Conservation (phyloP, 1,284 basidiomycete genomes). For the Rhodotorula sp. region DNA sequence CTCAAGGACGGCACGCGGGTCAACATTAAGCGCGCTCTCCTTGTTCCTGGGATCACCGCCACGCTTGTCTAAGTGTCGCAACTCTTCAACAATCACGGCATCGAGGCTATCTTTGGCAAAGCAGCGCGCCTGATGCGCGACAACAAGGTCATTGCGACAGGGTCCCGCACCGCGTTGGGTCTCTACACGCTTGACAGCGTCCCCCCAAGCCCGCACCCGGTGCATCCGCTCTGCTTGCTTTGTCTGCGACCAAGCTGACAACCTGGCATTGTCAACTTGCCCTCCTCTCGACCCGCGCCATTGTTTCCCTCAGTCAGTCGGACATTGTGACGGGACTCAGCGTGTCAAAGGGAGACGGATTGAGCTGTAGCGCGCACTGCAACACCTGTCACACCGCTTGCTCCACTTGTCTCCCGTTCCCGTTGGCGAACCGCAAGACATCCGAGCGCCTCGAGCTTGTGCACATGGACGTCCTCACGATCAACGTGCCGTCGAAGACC, state of each 20-base stretch:
- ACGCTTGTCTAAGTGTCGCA: slow-evolving; percentile 45
- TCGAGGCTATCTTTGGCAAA: not conserved
- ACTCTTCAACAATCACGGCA: slow-evolving; percentile 49
- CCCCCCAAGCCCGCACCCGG: not conserved
- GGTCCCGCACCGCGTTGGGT: not conserved
- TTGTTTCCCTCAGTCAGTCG: not conserved
- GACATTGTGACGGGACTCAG: not conserved
- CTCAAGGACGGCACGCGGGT: not conserved
- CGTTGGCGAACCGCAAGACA: not conserved
- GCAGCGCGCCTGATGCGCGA: not conserved
- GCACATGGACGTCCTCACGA: slow-evolving; percentile 52
- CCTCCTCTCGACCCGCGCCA: not conserved
- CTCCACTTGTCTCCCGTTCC: slow-evolving; percentile 15
- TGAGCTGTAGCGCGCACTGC: not conserved
- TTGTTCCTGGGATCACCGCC: not conserved
- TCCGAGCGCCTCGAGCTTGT: slow-evolving; percentile 40
- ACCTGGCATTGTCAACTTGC: slow-evolving; percentile 8
- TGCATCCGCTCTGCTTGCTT: slow-evolving; percentile 4
- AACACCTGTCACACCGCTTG: not conserved
- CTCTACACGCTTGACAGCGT: not conserved
- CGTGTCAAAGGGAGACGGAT: no score
- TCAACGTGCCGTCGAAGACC: slow-evolving; percentile 41
- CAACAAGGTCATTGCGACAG: not conserved
- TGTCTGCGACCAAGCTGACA: not conserved
- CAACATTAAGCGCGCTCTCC: not conserved